Evolutionary conservation across 2,329 filamentous ascomycete species (phyloP).

Genomic region (Nemania diffusa): DNA sequence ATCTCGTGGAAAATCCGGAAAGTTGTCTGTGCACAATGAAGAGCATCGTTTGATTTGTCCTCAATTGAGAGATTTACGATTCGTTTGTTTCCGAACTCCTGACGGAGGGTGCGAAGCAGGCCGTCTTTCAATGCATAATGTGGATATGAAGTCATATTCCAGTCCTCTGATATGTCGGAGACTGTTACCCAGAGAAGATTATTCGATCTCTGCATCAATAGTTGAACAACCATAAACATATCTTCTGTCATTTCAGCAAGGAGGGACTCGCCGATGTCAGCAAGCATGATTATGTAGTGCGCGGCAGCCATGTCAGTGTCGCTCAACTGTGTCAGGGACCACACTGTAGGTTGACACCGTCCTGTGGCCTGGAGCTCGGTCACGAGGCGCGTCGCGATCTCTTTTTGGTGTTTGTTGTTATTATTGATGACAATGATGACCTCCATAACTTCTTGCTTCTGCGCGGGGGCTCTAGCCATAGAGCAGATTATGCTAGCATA

Average conservation of each 20-base stretch:
- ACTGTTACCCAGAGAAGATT: background rate
- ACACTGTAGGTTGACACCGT: background rate
- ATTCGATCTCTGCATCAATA: background rate
- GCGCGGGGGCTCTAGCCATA: background rate
- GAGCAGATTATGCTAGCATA: constrained; percentile 40
- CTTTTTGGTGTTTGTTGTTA: background rate
- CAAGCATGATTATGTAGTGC: background rate
- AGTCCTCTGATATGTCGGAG: background rate
- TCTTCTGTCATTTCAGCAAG: background rate
- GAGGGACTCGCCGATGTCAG: background rate
- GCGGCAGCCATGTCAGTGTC: background rate
- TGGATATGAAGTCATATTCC: background rate
- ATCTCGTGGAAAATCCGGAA: background rate
- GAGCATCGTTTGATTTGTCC: background rate
- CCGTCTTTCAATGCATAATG: background rate
- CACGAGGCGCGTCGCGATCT: background rate
- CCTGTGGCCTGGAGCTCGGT: background rate
- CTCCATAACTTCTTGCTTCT: background rate
- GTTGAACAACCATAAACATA: background rate
- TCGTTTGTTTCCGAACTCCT: background rate
- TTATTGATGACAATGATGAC: background rate
- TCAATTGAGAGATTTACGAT: background rate
- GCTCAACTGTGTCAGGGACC: background rate
- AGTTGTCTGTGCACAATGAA: background rate
- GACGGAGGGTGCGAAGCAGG: background rate